These are phyloP conservation scores for Arthrobotrys sinensis DNA, from an alignment of 2,329 filamentous ascomycete genomes.

Conservation along the genomic window DNA sequence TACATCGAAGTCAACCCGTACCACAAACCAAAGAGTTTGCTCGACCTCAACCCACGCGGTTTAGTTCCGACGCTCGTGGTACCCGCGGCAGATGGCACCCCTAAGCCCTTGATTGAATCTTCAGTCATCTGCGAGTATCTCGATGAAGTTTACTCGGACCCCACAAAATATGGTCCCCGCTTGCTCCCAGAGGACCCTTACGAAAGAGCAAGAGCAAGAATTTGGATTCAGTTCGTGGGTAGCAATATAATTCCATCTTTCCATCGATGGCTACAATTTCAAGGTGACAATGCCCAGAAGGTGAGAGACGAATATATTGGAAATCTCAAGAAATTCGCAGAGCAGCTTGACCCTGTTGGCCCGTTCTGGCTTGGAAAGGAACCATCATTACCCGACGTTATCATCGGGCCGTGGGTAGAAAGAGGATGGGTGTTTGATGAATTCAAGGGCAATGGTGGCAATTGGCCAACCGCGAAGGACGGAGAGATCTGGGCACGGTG, in stretches of 20 bases:
- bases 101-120: conserved; percentile 79
- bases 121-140: conserved; percentile 82
- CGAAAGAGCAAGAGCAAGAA: conserved; percentile 75
- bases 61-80: conserved; percentile 78
- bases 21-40: conserved; percentile 78
- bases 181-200: conserved; percentile 77
- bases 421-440: conserved; percentile 82
- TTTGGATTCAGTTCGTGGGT: conserved; percentile 82
- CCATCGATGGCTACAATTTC: conserved; percentile 76
- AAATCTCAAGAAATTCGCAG: conserved; percentile 74
- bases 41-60: conserved; percentile 81
- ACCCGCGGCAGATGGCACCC: conserved; percentile 62
- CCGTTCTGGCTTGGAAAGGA: conserved; percentile 79
- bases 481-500: conserved; percentile 77
- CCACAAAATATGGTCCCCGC: conserved; percentile 63
- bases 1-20: conserved; percentile 86
- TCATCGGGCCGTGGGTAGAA: conserved; percentile 80
- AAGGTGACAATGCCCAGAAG: conserved; percentile 71
- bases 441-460: conserved; percentile 76
- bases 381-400: conserved; percentile 79
- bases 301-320: conserved; percentile 73
- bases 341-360: conserved; percentile 75
- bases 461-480: conserved; percentile 70
- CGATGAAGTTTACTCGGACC: conserved; percentile 77
- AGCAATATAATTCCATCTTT: conserved; percentile 78